Evolutionary conservation across 371 early-diverging fungal genomes (phyloP), one percentile per base, ranked within the genome.

Genomic region (Mucor ambiguus): DNA sequence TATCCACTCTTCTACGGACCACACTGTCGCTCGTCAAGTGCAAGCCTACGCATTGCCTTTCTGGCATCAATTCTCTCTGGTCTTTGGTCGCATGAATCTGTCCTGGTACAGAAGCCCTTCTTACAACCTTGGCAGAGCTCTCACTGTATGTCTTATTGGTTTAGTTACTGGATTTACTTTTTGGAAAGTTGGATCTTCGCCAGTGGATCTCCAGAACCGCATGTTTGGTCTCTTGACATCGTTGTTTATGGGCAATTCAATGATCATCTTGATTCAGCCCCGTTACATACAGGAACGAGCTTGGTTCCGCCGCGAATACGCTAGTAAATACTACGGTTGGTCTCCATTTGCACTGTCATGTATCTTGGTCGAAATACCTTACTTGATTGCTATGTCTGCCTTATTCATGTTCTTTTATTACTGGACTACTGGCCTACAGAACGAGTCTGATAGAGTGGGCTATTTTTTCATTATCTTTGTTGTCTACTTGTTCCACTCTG

Each of bases 141-240:
- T 76, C 58, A 80, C 83, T 66, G 78, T 80, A 59, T 54, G 71
- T 64, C 69, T 85, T 59, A 77, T 82, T 66, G 89, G 84, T 18
- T 74, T 91, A n/a, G 73, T 90, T 30, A 84, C 89, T 61, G 93
- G 92, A 29, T 89, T 94, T 78, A 84, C 92, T 6, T 94, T 89
- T 74, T 90, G 81, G 84, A 83, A 88, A 49, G 72, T 87, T 3
- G 81, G 81, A 14, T 32, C 75, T 55, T 72, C 87, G 14, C 73
- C 85, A 18, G 64, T 81, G 20, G 92, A 91, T 63, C 78, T 90
- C 61, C 89, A 89, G 63, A 90, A 89, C 67, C 81, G 89, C 59
- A 78, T 90, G 60, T 92, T 92, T 71, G 87, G 87, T 37, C 77
- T 93, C 49, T 92, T 92, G 74, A 82, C 87, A 68, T 82, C 88